These are phyloP conservation scores for Streptanthus diversifolius DNA, from an alignment of 345 rosid species.

Conservation along the genomic window DNA sequence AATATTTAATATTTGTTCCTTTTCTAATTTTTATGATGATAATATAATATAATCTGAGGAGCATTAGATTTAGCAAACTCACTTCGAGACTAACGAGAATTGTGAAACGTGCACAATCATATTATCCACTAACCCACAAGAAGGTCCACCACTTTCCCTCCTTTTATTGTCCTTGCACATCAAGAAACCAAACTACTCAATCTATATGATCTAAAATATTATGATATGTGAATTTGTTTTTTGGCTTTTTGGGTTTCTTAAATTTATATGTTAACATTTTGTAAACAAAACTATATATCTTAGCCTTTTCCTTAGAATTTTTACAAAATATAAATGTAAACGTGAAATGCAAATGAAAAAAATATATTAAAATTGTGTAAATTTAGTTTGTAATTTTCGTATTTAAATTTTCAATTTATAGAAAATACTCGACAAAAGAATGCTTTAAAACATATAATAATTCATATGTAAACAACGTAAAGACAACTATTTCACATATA, in stretches of 20 bases:
- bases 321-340: background rate
- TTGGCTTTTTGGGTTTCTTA: background rate
- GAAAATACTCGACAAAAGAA: background rate
- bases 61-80: conserved; percentile 15
- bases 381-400: background rate
- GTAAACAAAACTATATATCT: background rate
- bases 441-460: background rate
- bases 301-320: background rate
- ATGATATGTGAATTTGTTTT: background rate
- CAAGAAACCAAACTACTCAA: conserved; percentile 22
- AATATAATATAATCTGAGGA: background rate
- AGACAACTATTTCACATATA: background rate
- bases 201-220: background rate
- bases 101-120: conserved; percentile 34
- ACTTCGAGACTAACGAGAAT: conserved; percentile 11
- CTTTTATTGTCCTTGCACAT: conserved; percentile 16
- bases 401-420: background rate
- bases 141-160: conserved; percentile 30
- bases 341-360: background rate
- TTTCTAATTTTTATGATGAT: background rate
- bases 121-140: conserved; percentile 36
- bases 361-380: background rate
- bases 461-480: background rate
- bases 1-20: background rate
- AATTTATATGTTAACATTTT: background rate